A percentile compares a stretch with the other conserved stretches of the same genome.
Conservation (phyloP, 129 eudicot genomes). For the Daucus carota region DH1_v3.0 NC_030381.2:41351501-41352000, state of each 20-base stretch:
- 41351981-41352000: not conserved
- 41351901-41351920: not conserved
- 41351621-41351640: slow-evolving; percentile 88
- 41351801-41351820: slow-evolving; percentile 94
- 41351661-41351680: slow-evolving; percentile 44
- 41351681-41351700: slow-evolving; percentile 34
- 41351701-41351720: slow-evolving; percentile 40
- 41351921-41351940: not conserved
- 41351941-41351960: not conserved
- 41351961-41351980: slow-evolving; percentile 5
- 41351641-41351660: slow-evolving; percentile 53
- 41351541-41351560: slow-evolving; percentile 47
- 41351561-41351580: slow-evolving; percentile 37
- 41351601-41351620: slow-evolving; percentile 66
- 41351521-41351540: slow-evolving; percentile 82
- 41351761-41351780: slow-evolving; percentile 49
- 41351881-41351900: not conserved
- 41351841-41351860: slow-evolving; percentile 7
- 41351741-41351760: slow-evolving; percentile 42
- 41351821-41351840: slow-evolving; percentile 55
- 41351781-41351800: slow-evolving; percentile 59
- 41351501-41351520: slow-evolving; percentile 54
- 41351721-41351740: slow-evolving; percentile 54
- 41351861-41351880: not conserved
- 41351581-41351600: slow-evolving; percentile 60